Evolutionary conservation across 1,284 basidiomycete genomes (phyloP).

Genomic region (Ganoderma lingzhi): DNA sequence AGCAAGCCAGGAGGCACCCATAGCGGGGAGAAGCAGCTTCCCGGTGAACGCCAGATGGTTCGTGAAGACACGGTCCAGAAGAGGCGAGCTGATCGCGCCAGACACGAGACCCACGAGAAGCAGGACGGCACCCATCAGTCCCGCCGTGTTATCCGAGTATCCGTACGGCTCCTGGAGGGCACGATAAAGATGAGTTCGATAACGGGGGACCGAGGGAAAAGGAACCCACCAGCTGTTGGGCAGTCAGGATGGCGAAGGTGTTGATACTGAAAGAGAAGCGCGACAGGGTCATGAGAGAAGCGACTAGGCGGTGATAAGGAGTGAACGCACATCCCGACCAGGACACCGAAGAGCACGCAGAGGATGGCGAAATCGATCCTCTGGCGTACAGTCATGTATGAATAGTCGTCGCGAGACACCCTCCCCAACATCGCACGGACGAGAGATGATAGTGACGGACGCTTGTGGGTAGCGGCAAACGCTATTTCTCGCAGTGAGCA

Average conservation of each 20-base stretch:
- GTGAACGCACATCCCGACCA: slow-evolving; percentile 63
- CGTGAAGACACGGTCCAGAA: slow-evolving; percentile 82
- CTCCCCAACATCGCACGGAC: slow-evolving; percentile 63
- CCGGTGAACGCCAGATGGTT: slow-evolving; percentile 66
- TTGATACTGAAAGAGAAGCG: slow-evolving; percentile 43
- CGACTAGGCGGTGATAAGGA: background rate
- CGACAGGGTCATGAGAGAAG: background rate
- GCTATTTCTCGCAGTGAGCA: slow-evolving; percentile 49
- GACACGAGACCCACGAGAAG: slow-evolving; percentile 74
- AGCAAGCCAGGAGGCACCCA: slow-evolving; percentile 70
- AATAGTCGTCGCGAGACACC: slow-evolving; percentile 46
- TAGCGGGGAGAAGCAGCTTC: slow-evolving; percentile 67
- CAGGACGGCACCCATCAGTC: slow-evolving; percentile 73
- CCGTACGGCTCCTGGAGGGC: slow-evolving; percentile 68
- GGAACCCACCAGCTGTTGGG: slow-evolving; percentile 67
- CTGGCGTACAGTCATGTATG: slow-evolving; percentile 68
- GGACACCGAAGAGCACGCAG: slow-evolving; percentile 63
- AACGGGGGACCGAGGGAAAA: background rate
- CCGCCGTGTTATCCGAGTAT: slow-evolving; percentile 69
- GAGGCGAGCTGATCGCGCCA: slow-evolving; percentile 70
- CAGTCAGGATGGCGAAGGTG: slow-evolving; percentile 68
- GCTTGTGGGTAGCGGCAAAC: slow-evolving; percentile 66
- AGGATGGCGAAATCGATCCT: slow-evolving; percentile 74
- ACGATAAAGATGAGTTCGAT: background rate
- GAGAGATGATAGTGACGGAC: slow-evolving; percentile 62